phyloP scores from a whole-genome alignment of 1,139 yeast genomes.

The Kodamaea sp. region DNA sequence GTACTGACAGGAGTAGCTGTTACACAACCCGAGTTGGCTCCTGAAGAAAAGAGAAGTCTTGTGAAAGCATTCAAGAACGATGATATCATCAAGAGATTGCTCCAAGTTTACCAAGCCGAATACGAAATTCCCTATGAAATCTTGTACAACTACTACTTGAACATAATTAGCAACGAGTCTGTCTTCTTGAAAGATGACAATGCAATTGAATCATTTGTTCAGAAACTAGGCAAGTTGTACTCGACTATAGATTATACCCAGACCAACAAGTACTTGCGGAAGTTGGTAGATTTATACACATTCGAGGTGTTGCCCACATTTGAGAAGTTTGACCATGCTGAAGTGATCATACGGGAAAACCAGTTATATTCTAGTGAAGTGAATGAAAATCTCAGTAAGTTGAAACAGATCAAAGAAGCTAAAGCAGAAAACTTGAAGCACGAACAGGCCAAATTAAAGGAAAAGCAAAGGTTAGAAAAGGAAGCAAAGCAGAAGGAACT shows the following conservation, averaged over 20 bases:
- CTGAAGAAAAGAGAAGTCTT: constrained; percentile 7
- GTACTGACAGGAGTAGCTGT: constrained; percentile 34
- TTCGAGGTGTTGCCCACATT: constrained; percentile 39
- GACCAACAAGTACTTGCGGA: constrained; percentile 22
- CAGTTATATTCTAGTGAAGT: constrained; percentile 16
- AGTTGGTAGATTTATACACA: constrained; percentile 35
- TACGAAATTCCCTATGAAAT: constrained; percentile 35
- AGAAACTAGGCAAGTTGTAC: constrained; percentile 12
- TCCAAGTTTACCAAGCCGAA: constrained; percentile 20
- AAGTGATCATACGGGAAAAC: constrained; percentile 25
- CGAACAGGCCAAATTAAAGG: constrained; percentile 16
- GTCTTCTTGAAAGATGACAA: constrained; percentile 10
- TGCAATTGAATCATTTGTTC: constrained; percentile 7
- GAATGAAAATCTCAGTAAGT: constrained; percentile 17
- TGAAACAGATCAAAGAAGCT: constrained; percentile 20
- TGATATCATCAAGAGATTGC: constrained; percentile 24
- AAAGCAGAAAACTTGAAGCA: constrained; percentile 19
- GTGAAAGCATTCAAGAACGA: constrained; percentile 21
- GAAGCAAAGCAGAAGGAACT: constrained; percentile 24
- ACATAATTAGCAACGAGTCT: constrained; percentile 25
- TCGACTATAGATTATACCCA: constrained; percentile 8
- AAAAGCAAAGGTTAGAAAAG: constrained; percentile 14
- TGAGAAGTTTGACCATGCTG: constrained; percentile 31
- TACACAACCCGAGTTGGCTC: neutral
- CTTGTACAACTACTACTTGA: constrained; percentile 35